Evolutionary conservation across 2,329 filamentous ascomycete genomes (phyloP), one percentile per base, ranked within the genome.

Genomic region (Elsinoe batatas): DNA sequence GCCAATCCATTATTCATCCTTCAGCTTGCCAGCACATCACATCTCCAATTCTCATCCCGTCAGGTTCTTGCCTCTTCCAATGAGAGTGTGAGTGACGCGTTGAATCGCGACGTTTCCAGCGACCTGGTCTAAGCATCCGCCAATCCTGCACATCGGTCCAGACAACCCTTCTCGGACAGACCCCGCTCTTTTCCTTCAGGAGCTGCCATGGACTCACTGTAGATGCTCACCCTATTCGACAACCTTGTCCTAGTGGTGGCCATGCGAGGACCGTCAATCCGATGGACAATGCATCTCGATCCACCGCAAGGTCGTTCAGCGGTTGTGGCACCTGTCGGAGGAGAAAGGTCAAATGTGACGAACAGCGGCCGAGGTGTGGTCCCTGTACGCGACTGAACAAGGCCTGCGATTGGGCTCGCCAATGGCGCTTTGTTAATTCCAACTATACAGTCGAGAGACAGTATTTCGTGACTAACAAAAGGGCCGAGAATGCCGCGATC

Each of bases 271-370:
- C 11, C 32, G 40, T 22, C 33, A 33, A 20, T 15, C 15, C 33
- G 10, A 51, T 51, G 47, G 47, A 51, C 12, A 33, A 37, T 51
- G 33, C 33, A 22, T 35, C 26, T 32, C 47, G 47, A 51, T 51
- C 47, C 15, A 51, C 33, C 26, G 26, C 47, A 5, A 51, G 51
- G 30, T 54, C 51, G 13, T 44, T 42, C 17, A 44, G 51, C 32
- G 51, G 51, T n/a, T 54, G 51, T 22, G 36, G 26, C 12, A 44
- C 51, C 3, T 54, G 51, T 54, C 51, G 51, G 13, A 42, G 36
- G 36, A 35, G 51, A 18, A 54, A 54, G 51, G 57, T 58, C 43
- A 56, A 57, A n/a, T 58, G 57, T 35, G 57, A 58, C 53, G 54
- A 58, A 17, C 38, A 22, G 20, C 57, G 50, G 37, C 54, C 54